Evolutionary conservation across 768 basidiomycete genomes (phyloP).

Genomic region (Rhodotorula kratochvilovae): DNA sequence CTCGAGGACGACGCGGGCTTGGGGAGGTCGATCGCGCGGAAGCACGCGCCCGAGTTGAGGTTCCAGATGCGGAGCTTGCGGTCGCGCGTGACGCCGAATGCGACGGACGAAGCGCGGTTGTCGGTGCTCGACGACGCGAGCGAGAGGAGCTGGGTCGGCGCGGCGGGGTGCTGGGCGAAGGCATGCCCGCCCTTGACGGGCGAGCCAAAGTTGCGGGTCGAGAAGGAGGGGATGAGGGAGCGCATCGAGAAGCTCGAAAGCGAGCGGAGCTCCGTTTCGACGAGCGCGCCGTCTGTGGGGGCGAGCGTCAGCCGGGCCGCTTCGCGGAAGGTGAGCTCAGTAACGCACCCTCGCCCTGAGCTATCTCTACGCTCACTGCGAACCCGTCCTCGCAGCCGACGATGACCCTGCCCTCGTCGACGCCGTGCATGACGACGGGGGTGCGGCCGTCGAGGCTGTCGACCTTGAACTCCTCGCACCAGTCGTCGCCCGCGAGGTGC

Average conservation of each 20-base stretch:
- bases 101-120: constrained; percentile 61
- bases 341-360: neutral
- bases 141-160: constrained; percentile 62
- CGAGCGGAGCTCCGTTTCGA: constrained; percentile 29
- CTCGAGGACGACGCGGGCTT: constrained; percentile 47
- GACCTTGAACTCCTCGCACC: constrained; percentile 58
- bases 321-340: neutral
- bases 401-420: constrained; percentile 22
- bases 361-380: constrained; percentile 6
- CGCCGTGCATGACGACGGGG: constrained; percentile 16
- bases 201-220: constrained; percentile 67
- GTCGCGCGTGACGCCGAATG: constrained; percentile 84
- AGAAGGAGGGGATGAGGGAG: constrained; percentile 51
- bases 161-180: constrained; percentile 46
- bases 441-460: constrained; percentile 44
- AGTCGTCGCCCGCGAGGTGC: constrained; percentile 52
- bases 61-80: constrained; percentile 80
- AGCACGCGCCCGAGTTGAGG: constrained; percentile 37
- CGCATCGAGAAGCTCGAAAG: constrained; percentile 32
- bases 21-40: constrained; percentile 57
- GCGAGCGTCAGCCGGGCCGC: neutral
- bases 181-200: constrained; percentile 53
- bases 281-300: constrained; percentile 4
- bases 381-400: constrained; percentile 20
- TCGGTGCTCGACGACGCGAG: constrained; percentile 64